A percentile compares a stretch with the other conserved stretches of the same genome.
phyloP scores from a whole-genome alignment of 2,329 filamentous ascomycete species.

The Diaporthe sp. region DNA sequence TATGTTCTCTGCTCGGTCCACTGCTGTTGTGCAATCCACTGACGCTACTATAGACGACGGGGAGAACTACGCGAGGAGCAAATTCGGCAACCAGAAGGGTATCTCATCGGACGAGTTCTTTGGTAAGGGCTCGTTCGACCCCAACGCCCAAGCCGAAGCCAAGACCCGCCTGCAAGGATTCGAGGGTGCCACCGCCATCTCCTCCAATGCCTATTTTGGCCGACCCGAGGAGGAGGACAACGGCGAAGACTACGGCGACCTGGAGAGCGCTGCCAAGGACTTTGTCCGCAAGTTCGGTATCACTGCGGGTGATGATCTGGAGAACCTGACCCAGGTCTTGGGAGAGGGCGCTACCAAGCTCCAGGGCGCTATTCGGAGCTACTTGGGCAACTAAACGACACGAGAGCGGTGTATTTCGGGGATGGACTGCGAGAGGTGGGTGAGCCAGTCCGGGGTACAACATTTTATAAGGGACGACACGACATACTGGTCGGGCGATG shows the following conservation, averaged over 20 bases:
- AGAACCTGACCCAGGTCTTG: conserved; percentile 86
- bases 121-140: conserved; percentile 88
- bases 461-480: conserved; percentile 13
- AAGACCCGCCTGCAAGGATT: conserved; percentile 91
- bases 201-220: conserved; percentile 97
- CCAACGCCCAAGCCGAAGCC: conserved; percentile 84
- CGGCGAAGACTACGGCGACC: conserved; percentile 86
- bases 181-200: conserved; percentile 92
- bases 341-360: conserved; percentile 89
- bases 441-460: not conserved
- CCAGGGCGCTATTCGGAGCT: conserved; percentile 80
- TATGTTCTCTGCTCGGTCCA: conserved; percentile 55
- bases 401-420: not conserved
- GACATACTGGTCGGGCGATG: conserved; percentile 8
- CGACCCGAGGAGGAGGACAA: conserved; percentile 82
- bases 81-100: conserved; percentile 93
- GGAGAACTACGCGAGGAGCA: conserved; percentile 85
- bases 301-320: conserved; percentile 94
- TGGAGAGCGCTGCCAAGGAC: conserved; percentile 95
- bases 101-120: conserved; percentile 99
- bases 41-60: conserved; percentile 71
- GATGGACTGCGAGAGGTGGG: not conserved
- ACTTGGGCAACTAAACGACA: conserved; percentile 68
- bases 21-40: conserved; percentile 42
- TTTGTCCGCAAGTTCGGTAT: conserved; percentile 96